Conservation (phyloP, 495 filamentous ascomycete genomes). For the Talaromyces borbonicus region DNA sequence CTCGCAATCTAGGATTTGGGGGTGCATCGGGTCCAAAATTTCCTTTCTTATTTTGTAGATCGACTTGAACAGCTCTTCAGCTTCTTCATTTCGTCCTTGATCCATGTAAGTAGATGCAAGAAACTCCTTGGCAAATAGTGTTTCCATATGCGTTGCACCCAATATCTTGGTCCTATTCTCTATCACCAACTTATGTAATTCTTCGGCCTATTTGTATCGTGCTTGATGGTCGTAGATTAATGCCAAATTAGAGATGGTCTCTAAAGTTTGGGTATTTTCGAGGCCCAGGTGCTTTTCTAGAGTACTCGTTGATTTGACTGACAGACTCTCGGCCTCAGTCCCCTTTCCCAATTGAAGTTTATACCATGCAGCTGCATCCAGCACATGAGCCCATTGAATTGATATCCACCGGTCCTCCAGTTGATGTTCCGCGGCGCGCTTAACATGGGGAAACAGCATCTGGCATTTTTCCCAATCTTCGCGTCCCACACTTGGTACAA, state of each 20-base stretch:
- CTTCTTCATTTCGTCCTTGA: slow-evolving; percentile 15
- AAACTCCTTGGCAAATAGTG: slow-evolving; percentile 15
- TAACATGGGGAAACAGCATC: slow-evolving; percentile 18
- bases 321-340: slow-evolving; percentile 8
- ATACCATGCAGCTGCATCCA: slow-evolving; percentile 15
- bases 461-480: slow-evolving; percentile 22
- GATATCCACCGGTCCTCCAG: slow-evolving; percentile 7
- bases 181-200: slow-evolving; percentile 23
- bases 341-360: slow-evolving; percentile 10
- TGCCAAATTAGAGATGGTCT: not conserved
- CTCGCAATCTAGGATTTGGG: slow-evolving; percentile 5
- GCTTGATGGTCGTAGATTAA: slow-evolving; percentile 18
- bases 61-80: slow-evolving; percentile 3
- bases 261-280: slow-evolving; percentile 10
- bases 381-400: slow-evolving; percentile 14
- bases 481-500: slow-evolving; percentile 32
- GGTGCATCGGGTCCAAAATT: slow-evolving; percentile 6
- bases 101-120: slow-evolving; percentile 15
- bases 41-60: slow-evolving; percentile 9
- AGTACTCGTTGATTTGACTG: slow-evolving; percentile 8
- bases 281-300: slow-evolving; percentile 7
- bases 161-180: slow-evolving; percentile 12
- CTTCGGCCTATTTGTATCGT: slow-evolving; percentile 19
- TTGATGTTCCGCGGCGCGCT: slow-evolving; percentile 11
- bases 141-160: slow-evolving; percentile 14